phyloP scores from a whole-genome alignment of 768 basidiomycete species.

The Rhodotorula graminis region DNA sequence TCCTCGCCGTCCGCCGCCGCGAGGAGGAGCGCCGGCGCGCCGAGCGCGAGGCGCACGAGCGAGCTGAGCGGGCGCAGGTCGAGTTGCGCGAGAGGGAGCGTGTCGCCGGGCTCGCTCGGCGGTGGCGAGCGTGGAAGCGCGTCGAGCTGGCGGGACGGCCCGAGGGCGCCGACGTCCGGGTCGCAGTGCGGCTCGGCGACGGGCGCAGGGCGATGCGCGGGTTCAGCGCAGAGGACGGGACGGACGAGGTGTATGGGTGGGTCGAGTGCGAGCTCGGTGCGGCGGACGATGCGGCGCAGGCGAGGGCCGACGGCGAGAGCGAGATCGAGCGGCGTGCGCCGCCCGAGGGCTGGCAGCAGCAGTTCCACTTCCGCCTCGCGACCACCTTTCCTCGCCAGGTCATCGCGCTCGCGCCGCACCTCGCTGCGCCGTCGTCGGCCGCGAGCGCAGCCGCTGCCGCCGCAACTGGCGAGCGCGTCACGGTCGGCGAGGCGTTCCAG shows the following conservation, averaged over 20 bases:
- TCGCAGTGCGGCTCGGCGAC: conserved; percentile 57
- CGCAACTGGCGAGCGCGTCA: neutral
- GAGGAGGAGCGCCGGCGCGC: conserved; percentile 47
- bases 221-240: conserved; percentile 54
- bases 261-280: conserved; percentile 56
- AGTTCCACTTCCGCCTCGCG: conserved; percentile 70
- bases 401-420: conserved; percentile 46
- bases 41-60: conserved; percentile 42
- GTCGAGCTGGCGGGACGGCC: conserved; percentile 49
- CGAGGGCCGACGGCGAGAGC: conserved; percentile 42
- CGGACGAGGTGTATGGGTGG: conserved; percentile 67
- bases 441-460: neutral
- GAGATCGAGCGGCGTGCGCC: neutral
- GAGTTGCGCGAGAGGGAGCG: conserved; percentile 47
- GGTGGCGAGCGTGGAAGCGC: conserved; percentile 63
- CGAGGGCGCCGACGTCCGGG: conserved; percentile 52
- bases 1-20: conserved; percentile 57
- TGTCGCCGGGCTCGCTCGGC: conserved; percentile 18
- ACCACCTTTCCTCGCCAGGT: conserved; percentile 60
- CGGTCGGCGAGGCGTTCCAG: conserved; percentile 37
- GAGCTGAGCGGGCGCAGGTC: conserved; percentile 13
- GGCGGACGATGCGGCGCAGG: conserved; percentile 45
- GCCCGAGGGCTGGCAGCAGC: conserved; percentile 45
- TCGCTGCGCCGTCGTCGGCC: neutral
- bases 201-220: conserved; percentile 57